A percentile compares a stretch with the other conserved stretches of the same genome.
Evolutionary conservation across 805 yeast genomes (phyloP).

Genomic region (Clavispora asparagi): DNA sequence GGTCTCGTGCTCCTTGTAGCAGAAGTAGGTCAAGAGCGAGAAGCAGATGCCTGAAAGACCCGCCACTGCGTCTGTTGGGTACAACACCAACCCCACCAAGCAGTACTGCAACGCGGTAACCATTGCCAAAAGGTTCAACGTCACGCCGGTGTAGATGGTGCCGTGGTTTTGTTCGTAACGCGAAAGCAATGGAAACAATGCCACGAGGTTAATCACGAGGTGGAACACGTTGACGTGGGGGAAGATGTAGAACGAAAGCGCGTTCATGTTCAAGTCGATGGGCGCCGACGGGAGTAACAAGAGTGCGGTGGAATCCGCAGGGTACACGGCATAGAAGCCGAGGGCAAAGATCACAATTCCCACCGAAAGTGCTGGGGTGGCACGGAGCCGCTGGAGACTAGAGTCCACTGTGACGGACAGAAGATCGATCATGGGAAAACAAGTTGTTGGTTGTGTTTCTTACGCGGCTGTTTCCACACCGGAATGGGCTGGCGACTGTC

Average conservation of each 20-base stretch:
- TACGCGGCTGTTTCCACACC: background rate
- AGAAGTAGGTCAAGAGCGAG: conserved; percentile 56
- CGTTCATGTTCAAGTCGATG: conserved; percentile 38
- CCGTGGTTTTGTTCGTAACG: conserved; percentile 71
- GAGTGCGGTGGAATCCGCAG: conserved; percentile 9
- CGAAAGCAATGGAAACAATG: conserved; percentile 55
- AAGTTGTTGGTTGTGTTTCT: background rate
- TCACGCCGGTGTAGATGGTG: conserved; percentile 79
- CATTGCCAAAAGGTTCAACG: conserved; percentile 67
- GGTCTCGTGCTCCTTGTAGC: conserved; percentile 39
- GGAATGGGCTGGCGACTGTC: no score
- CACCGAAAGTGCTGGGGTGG: conserved; percentile 53
- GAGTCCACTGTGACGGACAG: background rate
- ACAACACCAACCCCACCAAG: conserved; percentile 44
- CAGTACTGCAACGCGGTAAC: conserved; percentile 63
- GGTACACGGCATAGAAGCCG: conserved; percentile 35
- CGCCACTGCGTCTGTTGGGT: conserved; percentile 48
- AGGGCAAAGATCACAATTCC: conserved; percentile 56
- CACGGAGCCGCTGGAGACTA: conserved; percentile 3
- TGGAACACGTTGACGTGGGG: conserved; percentile 62
- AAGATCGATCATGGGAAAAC: background rate
- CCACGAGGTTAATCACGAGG: conserved; percentile 51
- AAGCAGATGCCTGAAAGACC: conserved; percentile 78
- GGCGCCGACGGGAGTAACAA: conserved; percentile 45
- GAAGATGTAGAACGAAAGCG: conserved; percentile 68